A percentile compares a stretch with the other conserved stretches of the same genome.
Evolutionary conservation across 2,329 filamentous ascomycete genomes (phyloP).

Genomic region (Penicillium sumatraense): DNA sequence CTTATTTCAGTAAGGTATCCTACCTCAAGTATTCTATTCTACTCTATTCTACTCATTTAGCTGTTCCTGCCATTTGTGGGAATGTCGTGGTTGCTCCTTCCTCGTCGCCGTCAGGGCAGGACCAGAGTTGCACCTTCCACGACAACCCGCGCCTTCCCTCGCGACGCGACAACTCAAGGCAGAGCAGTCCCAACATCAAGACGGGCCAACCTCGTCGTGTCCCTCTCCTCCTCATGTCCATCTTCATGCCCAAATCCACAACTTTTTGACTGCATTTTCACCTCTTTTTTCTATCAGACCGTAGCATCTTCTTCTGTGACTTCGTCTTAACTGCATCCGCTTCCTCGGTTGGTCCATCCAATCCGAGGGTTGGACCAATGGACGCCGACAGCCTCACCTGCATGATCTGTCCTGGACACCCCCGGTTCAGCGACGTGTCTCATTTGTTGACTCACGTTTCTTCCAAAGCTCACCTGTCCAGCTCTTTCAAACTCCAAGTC

Average conservation of each 20-base stretch:
- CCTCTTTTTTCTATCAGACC: neutral
- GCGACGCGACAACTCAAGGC: neutral
- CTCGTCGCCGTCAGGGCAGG: too few relatives aligned
- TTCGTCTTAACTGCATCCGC: constrained; percentile 33
- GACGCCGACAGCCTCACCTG: constrained; percentile 72
- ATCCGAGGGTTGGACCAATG: constrained; percentile 36
- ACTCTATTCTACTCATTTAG: too few relatives aligned
- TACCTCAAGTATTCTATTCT: too few relatives aligned
- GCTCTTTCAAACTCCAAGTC: constrained; percentile 81
- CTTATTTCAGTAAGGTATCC: too few relatives aligned
- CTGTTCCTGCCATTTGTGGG: too few relatives aligned
- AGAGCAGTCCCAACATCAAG: neutral
- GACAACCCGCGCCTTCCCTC: neutral
- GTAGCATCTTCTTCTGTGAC: neutral
- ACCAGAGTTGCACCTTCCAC: neutral
- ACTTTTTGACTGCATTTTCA: constrained; percentile 13
- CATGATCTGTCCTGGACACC: constrained; percentile 78
- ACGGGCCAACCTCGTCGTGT: neutral
- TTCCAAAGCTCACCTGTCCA: constrained; percentile 88
- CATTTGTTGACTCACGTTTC: constrained; percentile 90
- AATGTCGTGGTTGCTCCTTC: neutral
- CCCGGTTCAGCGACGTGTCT: constrained; percentile 85
- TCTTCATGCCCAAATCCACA: constrained; percentile 23
- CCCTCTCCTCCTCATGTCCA: neutral
- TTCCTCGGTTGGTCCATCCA: constrained; percentile 16